Percentiles rank a stretch among this genome's conserved stretches.
phyloP scores from a whole-genome alignment of 306 rosid genomes.

The Nissolia schottii region DNA sequence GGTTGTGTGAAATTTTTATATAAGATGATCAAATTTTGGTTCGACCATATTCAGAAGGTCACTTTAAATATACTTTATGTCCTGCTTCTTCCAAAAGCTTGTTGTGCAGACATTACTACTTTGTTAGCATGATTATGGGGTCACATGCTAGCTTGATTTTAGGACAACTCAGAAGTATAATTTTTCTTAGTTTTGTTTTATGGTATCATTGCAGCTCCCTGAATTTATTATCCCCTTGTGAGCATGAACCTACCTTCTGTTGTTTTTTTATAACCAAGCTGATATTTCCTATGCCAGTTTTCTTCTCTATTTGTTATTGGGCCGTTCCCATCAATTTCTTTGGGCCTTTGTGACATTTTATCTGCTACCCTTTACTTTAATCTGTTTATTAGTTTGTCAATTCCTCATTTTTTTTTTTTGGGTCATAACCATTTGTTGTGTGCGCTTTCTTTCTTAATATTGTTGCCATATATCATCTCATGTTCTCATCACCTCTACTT shows the following conservation, averaged over 20 bases:
- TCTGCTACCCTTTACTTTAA: neutral
- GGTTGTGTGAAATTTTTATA: too few species aligned
- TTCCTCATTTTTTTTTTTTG: neutral
- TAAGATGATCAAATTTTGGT: too few species aligned
- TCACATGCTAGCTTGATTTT: neutral
- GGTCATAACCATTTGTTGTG: neutral
- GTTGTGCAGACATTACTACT: neutral
- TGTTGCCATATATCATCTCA: neutral
- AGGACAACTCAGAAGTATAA: neutral
- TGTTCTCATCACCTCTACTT: neutral
- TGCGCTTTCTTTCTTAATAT: neutral
- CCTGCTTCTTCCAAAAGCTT: neutral
- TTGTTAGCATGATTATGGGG: neutral
- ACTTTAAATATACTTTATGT: neutral
- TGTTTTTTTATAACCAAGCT: neutral
- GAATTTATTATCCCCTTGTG: neutral
- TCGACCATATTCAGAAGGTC: conserved; percentile 32
- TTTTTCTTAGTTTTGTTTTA: neutral
- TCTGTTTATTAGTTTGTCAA: neutral
- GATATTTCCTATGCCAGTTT: neutral
- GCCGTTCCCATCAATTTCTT: neutral
- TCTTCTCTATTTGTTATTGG: neutral
- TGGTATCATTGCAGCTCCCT: neutral
- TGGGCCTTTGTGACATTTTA: neutral
- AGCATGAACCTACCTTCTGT: neutral